phyloP scores from a whole-genome alignment of 108 stramenopile genomes.

The Cyclostephanos tholiformis region DNA sequence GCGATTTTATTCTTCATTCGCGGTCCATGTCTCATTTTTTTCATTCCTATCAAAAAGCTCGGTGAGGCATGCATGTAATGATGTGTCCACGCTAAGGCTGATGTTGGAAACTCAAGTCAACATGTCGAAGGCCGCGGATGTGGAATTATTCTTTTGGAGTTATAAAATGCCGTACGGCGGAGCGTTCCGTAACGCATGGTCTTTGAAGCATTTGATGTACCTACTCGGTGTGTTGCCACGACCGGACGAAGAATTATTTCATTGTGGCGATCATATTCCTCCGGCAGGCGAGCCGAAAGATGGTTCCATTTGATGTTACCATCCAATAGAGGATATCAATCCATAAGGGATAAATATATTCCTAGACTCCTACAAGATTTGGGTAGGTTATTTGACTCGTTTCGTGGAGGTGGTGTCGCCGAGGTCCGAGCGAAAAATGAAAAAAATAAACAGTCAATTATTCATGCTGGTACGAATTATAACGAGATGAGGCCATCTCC shows the following conservation, averaged over 20 bases:
- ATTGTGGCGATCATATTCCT: constrained; percentile 48
- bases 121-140: constrained; percentile 54
- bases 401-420: no score
- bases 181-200: constrained; percentile 76
- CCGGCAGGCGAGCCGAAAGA: constrained; percentile 42
- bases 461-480: no score
- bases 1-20: background rate
- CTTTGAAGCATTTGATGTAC: constrained; percentile 69
- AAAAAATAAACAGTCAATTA: no score
- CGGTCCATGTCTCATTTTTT: background rate
- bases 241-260: constrained; percentile 60
- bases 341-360: no score
- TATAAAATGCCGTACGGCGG: constrained; percentile 83
- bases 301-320: constrained; percentile 22
- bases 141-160: constrained; percentile 77
- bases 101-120: constrained; percentile 57
- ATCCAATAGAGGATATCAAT: no score
- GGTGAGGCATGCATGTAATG: constrained; percentile 71
- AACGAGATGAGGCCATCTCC: no score
- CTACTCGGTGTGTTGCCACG: constrained; percentile 53
- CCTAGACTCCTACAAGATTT: no score
- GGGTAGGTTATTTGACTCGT: no score
- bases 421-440: no score
- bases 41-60: background rate
- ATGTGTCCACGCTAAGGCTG: constrained; percentile 53